Conservation (phyloP, 257 asterid species). For the Solanum chilense region DNA sequence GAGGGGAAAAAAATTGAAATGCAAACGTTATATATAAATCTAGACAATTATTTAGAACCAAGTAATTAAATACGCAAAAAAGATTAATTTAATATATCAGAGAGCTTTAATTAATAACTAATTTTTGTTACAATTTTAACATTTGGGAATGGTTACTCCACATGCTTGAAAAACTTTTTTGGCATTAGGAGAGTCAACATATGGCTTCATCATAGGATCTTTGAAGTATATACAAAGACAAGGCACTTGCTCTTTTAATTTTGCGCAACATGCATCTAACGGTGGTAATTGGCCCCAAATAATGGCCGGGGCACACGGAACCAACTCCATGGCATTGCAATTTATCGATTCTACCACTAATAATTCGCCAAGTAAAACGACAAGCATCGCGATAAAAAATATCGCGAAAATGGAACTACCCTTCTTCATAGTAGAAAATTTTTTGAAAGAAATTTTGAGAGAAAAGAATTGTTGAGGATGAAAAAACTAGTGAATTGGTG, state of each 20-base stretch:
- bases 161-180: conserved; percentile 5
- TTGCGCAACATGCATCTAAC: background rate
- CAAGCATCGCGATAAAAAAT: background rate
- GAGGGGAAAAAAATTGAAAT: no score
- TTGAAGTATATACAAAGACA: conserved; percentile 15
- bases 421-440: background rate
- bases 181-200: conserved; percentile 9
- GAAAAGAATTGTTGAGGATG: background rate
- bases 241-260: conserved; percentile 12
- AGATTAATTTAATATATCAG: no score
- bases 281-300: background rate
- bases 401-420: background rate
- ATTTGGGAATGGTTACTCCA: background rate
- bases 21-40: no score
- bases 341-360: background rate
- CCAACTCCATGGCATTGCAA: background rate
- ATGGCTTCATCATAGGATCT: conserved; percentile 4
- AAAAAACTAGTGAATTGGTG: background rate
- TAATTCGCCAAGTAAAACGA: background rate
- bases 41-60: no score
- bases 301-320: conserved; percentile 2
- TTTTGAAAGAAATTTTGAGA: no score
- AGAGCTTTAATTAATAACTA: background rate
- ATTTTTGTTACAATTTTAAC: background rate
- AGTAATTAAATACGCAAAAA: no score